A percentile compares a stretch with the other conserved stretches of the same genome.
Evolutionary conservation across 768 basidiomycete species (phyloP).

Genomic region (Leccinum imitatum): DNA sequence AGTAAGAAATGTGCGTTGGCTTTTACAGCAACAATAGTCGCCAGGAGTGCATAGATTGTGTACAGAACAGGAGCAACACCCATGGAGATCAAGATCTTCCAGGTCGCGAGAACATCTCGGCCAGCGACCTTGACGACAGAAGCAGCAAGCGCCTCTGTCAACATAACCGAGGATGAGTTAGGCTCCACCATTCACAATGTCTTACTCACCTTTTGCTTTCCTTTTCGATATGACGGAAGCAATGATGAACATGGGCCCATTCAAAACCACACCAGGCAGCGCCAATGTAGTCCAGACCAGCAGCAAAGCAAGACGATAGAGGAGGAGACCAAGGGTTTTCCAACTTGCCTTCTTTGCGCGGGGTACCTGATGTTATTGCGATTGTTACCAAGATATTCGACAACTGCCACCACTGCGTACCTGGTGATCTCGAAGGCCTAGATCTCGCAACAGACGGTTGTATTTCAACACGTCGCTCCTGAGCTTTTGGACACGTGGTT

Average conservation of each 20-base stretch:
- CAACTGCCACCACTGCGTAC: constrained; percentile 36
- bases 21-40: constrained; percentile 68
- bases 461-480: constrained; percentile 82
- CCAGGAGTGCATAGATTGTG: constrained; percentile 75
- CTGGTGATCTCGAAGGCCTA: constrained; percentile 94
- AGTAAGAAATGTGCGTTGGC: constrained; percentile 61
- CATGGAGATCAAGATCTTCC: constrained; percentile 94
- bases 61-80: constrained; percentile 90
- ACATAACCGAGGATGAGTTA: neutral
- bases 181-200: neutral
- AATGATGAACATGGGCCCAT: constrained; percentile 90
- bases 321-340: constrained; percentile 82
- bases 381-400: neutral
- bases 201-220: constrained; percentile 77
- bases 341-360: constrained; percentile 81
- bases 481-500: constrained; percentile 82
- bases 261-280: constrained; percentile 86
- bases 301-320: constrained; percentile 79
- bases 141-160: constrained; percentile 87
- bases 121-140: constrained; percentile 94
- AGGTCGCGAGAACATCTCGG: constrained; percentile 95
- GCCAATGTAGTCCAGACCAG: constrained; percentile 81
- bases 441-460: constrained; percentile 81
- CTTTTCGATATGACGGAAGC: constrained; percentile 84
- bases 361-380: constrained; percentile 58